phyloP scores from a whole-genome alignment of 345 rosid species.

The Anacardium occidentale region DNA sequence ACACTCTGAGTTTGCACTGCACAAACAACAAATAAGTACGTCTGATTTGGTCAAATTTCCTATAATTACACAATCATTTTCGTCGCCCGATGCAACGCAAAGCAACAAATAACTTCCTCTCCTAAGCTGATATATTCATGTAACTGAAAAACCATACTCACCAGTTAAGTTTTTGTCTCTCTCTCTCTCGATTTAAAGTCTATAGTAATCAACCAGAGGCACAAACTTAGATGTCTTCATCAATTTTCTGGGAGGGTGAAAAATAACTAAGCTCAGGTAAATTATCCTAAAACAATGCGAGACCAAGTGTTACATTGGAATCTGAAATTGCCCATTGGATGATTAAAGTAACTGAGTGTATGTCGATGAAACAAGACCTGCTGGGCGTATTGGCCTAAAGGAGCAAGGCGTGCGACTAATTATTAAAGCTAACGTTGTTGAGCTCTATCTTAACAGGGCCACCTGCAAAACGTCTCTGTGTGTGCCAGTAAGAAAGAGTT shows the following conservation, averaged over 20 bases:
- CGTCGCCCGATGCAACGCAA: constrained; percentile 1
- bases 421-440: constrained; percentile 6
- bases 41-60: constrained; percentile 18
- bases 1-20: constrained; percentile 5
- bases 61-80: constrained; percentile 32
- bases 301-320: constrained; percentile 20
- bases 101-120: constrained; percentile 24
- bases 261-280: constrained; percentile 29
- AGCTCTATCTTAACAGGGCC: constrained; percentile 8
- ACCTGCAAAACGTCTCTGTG: not conserved
- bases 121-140: constrained; percentile 1
- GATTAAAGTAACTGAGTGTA: constrained; percentile 21
- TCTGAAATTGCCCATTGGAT: constrained; percentile 16
- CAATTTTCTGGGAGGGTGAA: constrained; percentile 24
- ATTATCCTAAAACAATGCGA: constrained; percentile 14
- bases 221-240: constrained; percentile 21
- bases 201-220: constrained; percentile 1
- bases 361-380: constrained; percentile 8
- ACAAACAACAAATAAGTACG: constrained; percentile 29
- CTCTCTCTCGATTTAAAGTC: constrained; percentile 17
- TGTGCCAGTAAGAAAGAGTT: not conserved
- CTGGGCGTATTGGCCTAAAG: constrained; percentile 18
- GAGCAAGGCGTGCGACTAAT: constrained; percentile 6
- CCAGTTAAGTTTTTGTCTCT: not conserved
- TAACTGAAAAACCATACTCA: constrained; percentile 12